Conservation (phyloP, 768 basidiomycete species). For the Vararia minispora region DNA sequence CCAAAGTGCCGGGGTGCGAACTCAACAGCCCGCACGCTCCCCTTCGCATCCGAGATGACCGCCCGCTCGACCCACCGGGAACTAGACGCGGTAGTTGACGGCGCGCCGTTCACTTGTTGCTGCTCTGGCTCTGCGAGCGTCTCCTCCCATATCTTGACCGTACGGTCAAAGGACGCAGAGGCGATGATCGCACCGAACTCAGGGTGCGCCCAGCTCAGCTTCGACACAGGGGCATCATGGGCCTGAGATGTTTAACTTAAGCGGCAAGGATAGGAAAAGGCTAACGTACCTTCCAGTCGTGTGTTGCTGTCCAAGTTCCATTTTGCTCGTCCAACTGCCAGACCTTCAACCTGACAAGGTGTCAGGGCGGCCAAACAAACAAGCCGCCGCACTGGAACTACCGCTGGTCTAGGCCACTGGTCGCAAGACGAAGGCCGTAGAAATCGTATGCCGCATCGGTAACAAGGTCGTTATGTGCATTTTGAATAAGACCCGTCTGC, state of each 20-base stretch:
- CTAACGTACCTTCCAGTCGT: constrained; percentile 81
- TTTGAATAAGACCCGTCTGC: constrained; percentile 69
- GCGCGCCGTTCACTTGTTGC: constrained; percentile 18
- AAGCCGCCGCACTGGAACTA: constrained; percentile 19
- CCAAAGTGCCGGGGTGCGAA: constrained; percentile 86
- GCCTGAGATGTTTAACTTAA: constrained; percentile 40
- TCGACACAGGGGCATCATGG: constrained; percentile 86
- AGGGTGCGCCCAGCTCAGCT: constrained; percentile 84
- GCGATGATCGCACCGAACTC: constrained; percentile 85
- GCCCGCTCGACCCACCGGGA: constrained; percentile 64
- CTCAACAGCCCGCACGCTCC: constrained; percentile 76
- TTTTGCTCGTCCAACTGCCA: constrained; percentile 69
- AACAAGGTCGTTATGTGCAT: constrained; percentile 69
- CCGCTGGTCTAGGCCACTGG: constrained; percentile 78
- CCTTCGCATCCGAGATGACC: constrained; percentile 71
- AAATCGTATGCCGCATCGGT: constrained; percentile 87
- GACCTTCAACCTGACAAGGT: constrained; percentile 58
- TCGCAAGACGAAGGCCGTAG: constrained; percentile 75
- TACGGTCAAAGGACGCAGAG: constrained; percentile 81
- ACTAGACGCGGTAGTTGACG: constrained; percentile 10
- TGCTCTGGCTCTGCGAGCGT: constrained; percentile 21
- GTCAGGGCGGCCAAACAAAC: constrained; percentile 8
- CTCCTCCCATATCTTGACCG: constrained; percentile 90
- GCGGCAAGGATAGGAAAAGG: background rate
- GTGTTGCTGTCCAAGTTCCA: constrained; percentile 68